Base-by-base conservation (phyloP, 495 filamentous ascomycete genomes). In the Penicillium paxilli region DNA sequence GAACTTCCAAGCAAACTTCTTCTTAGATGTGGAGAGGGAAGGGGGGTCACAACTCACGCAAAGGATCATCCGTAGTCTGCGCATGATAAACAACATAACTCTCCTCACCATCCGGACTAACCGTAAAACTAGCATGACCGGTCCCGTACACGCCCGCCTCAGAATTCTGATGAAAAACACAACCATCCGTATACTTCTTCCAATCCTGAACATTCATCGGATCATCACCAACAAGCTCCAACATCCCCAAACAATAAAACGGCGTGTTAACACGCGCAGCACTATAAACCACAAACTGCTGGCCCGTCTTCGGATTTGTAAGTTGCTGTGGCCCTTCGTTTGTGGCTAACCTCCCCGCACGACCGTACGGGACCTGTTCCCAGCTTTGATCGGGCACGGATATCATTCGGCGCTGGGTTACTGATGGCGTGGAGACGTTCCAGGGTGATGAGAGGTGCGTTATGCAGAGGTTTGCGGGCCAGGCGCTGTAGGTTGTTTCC, bases 401-500 rank as follows among this genome's bases (percentile, higher is more conserved):
- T 42, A 80, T 66, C 32, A 78, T 78, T 26, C 68, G 64, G 7
- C 75, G 65, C 59, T 79, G 69, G 1, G 64, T 49, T 12, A 79
- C n/a, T n/a, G n/a, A n/a, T n/a, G 63, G 12, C 66, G 74, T 73
- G 45, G 60, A 58, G 4, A 79, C 58, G 4, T 75, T 79, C 70
- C 65, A 78, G 4, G 77, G 77, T 44, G 77, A 65, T 5, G 37
- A 28, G 10, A 51, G 52, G 50, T 74, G 69, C 0, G 76, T 79
- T 44, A 80, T 79, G 57, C 76, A 80, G 4, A 80, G 67, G 52
- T 79, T 80, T 7, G 76, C 67, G 1, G 77, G 77, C 77, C 76
- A 80, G 21, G 67, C 70, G 5, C 72, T 69, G 55, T 73, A 76
- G n/a, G 66, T 59, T 1, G 67, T 56, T 25, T 72, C 67, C 76